Evolutionary conservation across 371 early-diverging fungal genomes (phyloP), one percentile per base, ranked within the genome.

Genomic region (Apophysomyces elegans): DNA sequence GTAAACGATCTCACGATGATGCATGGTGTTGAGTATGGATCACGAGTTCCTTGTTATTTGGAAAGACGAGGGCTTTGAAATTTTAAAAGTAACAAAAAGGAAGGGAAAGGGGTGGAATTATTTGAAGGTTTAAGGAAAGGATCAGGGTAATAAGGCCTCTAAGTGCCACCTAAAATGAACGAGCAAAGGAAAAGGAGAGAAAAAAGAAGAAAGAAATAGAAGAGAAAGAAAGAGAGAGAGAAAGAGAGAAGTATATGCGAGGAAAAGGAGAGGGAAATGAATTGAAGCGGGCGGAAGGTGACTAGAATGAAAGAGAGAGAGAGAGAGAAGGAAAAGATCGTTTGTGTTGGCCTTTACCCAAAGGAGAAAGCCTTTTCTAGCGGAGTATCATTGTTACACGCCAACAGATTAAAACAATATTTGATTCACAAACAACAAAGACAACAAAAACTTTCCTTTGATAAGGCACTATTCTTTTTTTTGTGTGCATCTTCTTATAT

Each of bases 1-100:
- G 73, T 86, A 85, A 5, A 88, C 89, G 21, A 50, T 50, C 54
- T 21, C 54, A 50, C 5, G 21, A 4, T 50, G 54, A 5, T n/a
- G n/a, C 54, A 50, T 50, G 54, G n/a, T 58, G 11, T n/a, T 58
- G 16, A 35, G 4, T 18, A n/a, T 2, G 41, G 8, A 13, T 41
- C 41, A 13, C 13, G 13, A 3, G 32, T 26, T 26, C 32, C 32
- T 26, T 26, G 32, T 26, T 26, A 26, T 26, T 26, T 26, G 32
- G 32, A 2, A 26, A 26, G 32, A 26, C 32, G 32, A 26, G 13
- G 41, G 13, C 41, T 5, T 41, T 5, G 8, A 41, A 63, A 56
- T n/a, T n/a, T 38, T n/a, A 36, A 11, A 54, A 63, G 56, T 14
- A 56, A 63, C 36, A 56, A 39, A 63, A 63, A 63, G 37, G 44